Base-by-base conservation (phyloP, 2,329 filamentous ascomycete genomes). In the Fusarium armeniacum region DNA sequence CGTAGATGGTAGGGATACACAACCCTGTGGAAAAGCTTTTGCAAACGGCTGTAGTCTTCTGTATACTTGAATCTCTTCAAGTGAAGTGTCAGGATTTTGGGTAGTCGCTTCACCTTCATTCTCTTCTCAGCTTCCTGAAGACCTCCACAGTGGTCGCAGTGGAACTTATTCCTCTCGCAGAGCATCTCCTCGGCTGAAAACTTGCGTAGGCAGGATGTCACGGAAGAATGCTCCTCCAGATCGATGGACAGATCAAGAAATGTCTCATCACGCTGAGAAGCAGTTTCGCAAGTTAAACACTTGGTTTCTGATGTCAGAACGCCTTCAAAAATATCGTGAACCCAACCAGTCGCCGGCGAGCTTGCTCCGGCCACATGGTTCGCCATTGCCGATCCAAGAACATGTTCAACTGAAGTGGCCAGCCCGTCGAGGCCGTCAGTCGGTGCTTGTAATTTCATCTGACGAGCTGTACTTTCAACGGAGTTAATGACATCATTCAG, bases 121-220 rank as follows among this genome's bases (percentile, higher is more conserved):
- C 96, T 89, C 84, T 98, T 99, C 80, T 99, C 96, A 0, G 96
- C 96, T 81, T 99, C 96, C 80, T 99, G 96, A 58, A 99, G 83
- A 4, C 96, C 96, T 55, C 96, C 96, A 73, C 96, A 99, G 74
- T 94, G 94, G 78, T 99, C 96, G 81, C 96, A 99, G 77, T 99
- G 95, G 72, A 99, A 99, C 78, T 99, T 99, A 83, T 99, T 98
- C 65, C 94, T 88, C 82, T 99, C 96, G 77, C 96, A 98, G 61
- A 99, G 86, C 93, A 98, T 98, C 80, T 99, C 96, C 76, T 98
- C 96, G 46, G 96, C 94, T 0, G 96, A 99, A 76, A 99, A 99
- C 75, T 98, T 97, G 62, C 93, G 89, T 69, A 99, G 82, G 78
- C 96, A 99, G 28, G 96, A 95, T 4, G 96, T 98, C 5, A 99